Base-by-base conservation (phyloP, 1,284 basidiomycete genomes). In the Inonotus obliquus region DNA sequence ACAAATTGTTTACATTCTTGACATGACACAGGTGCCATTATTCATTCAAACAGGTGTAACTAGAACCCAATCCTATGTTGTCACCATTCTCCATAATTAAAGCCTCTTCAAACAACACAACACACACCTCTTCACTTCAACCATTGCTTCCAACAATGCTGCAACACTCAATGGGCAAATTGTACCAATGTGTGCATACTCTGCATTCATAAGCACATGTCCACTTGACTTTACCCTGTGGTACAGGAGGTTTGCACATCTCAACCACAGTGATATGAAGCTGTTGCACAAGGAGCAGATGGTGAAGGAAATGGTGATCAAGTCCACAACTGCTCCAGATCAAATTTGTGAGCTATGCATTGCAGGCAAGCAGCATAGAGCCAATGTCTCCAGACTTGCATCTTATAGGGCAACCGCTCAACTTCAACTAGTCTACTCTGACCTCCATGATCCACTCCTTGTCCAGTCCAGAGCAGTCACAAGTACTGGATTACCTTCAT, bases 301-400 rank as follows among this genome's bases (percentile, higher is more conserved):
- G 19, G 65, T 65, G 17, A 61, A 45, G 54, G 68, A 63, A 13
- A 29, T 69, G 39, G 65, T 60, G 35, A 61, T 67, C 25, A 51
- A 59, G 29, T 59, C 48, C 11, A 52, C 19, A 7, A 45, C 21
- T 21, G 19, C 44, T 23, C 39, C 57, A 17, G 60, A 60, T 54
- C 58, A 59, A n/a, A n/a, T n/a, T n/a, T n/a, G n/a, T n/a, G n/a
- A n/a, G n/a, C n/a, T n/a, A n/a, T n/a, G n/a, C n/a, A n/a, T n/a
- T n/a, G n/a, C n/a, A n/a, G n/a, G n/a, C n/a, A n/a, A n/a, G n/a
- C n/a, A n/a, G n/a, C n/a, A n/a, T n/a, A n/a, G n/a, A n/a, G n/a
- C n/a, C n/a, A n/a, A n/a, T n/a, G n/a, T n/a, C n/a, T n/a, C n/a
- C n/a, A n/a, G n/a, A n/a, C n/a, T n/a, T n/a, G n/a, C n/a, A n/a